Conservation (phyloP, 371 early-diverging fungal species). For the Syncephalastrum racemosum region DNA sequence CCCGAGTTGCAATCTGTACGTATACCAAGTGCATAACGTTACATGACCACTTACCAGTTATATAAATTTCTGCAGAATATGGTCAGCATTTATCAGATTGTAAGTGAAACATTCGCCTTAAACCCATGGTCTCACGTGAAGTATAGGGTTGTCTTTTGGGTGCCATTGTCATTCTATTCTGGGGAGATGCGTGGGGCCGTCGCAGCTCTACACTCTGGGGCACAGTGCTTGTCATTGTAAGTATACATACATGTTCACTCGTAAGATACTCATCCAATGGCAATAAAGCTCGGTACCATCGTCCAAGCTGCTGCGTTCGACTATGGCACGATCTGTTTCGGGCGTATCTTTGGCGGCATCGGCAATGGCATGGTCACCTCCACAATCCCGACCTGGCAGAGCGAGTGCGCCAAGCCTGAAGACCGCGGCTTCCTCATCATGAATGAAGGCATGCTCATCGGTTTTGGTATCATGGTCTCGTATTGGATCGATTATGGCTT, state of each 20-base stretch:
- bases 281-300: conserved; percentile 29
- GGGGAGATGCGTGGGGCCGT: conserved; percentile 16
- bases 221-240: conserved; percentile 14
- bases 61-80: conserved; percentile 12
- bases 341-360: conserved; percentile 54
- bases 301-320: conserved; percentile 39
- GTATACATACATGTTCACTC: not conserved
- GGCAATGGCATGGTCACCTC: conserved; percentile 56
- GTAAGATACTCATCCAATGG: not conserved
- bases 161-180: conserved; percentile 14
- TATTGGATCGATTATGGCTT: conserved; percentile 52
- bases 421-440: conserved; percentile 20
- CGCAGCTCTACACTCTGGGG: conserved; percentile 19
- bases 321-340: conserved; percentile 41
- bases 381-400: conserved; percentile 27
- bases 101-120: conserved; percentile 1
- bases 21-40: not conserved
- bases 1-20: conserved; percentile 18
- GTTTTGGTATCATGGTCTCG: conserved; percentile 25
- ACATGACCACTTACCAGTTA: not conserved
- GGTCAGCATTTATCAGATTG: conserved; percentile 21
- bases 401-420: conserved; percentile 20
- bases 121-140: no score
- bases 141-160: conserved; percentile 17
- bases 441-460: conserved; percentile 24